phyloP scores from a whole-genome alignment of 257 asterid genomes.

The Marsdenia floribunda region DNA sequence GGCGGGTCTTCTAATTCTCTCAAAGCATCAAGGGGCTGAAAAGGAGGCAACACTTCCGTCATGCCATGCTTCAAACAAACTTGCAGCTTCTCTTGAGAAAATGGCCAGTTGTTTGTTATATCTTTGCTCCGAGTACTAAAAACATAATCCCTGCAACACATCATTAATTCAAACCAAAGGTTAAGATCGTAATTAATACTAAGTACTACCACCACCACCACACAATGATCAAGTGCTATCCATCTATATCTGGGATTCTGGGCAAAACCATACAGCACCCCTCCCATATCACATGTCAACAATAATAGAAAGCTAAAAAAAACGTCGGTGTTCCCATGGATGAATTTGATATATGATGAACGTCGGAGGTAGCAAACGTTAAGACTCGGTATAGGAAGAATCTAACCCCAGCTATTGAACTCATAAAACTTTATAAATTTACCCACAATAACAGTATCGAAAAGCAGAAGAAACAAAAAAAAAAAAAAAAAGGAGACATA shows the following conservation, averaged over 20 bases:
- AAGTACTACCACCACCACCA: no score
- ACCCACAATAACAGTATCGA: constrained; percentile 5
- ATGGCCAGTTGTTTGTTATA: constrained; percentile 81
- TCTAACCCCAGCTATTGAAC: background rate
- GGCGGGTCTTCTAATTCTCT: constrained; percentile 26
- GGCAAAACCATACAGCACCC: background rate
- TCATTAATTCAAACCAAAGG: no score
- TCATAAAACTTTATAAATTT: constrained; percentile 1
- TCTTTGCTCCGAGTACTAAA: constrained; percentile 55
- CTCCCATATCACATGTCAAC: constrained; percentile 15
- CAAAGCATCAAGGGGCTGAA: constrained; percentile 48
- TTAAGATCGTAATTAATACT: no score
- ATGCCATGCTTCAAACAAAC: constrained; percentile 72
- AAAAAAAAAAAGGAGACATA: background rate
- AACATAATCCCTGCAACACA: constrained; percentile 72
- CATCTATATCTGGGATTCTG: no score
- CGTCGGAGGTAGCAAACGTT: background rate
- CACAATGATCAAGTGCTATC: no score
- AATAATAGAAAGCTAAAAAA: no score
- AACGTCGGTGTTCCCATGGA: no score
- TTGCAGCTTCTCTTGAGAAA: constrained; percentile 67
- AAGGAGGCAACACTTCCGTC: constrained; percentile 77
- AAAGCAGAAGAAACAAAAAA: background rate
- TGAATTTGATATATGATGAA: background rate
- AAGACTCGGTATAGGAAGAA: background rate